Conservation (phyloP, 2,329 filamentous ascomycete species). For the Fusarium sulawesiense region DNA sequence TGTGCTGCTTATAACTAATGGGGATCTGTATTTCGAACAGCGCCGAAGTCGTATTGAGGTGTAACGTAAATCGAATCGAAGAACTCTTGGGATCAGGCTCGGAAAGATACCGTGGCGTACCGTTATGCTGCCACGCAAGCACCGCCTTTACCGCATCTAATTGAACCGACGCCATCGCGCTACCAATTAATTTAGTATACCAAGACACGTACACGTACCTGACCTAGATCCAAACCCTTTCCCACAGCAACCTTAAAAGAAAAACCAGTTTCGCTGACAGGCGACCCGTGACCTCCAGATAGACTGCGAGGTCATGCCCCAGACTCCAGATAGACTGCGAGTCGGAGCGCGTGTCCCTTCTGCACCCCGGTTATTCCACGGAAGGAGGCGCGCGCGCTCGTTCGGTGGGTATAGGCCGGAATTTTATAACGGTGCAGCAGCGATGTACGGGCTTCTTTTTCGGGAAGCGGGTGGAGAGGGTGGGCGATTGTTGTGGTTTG, state of each 20-base stretch:
- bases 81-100: neutral
- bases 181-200: neutral
- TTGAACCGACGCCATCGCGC: neutral
- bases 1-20: neutral
- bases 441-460: neutral
- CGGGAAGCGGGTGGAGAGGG: neutral
- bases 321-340: neutral
- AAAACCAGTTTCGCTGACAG: neutral
- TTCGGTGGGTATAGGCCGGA: conserved; percentile 1
- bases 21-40: neutral
- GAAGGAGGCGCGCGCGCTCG: neutral
- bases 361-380: conserved; percentile 1
- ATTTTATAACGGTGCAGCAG: neutral
- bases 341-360: neutral
- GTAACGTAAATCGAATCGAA: neutral
- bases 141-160: neutral
- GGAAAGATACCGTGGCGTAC: neutral
- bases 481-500: neutral
- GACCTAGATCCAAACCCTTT: no score
- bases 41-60: neutral
- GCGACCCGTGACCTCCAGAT: neutral
- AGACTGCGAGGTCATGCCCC: neutral
- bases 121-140: neutral
- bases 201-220: neutral
- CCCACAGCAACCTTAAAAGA: neutral